These are phyloP conservation scores for Biancaea sappan DNA, from an alignment of 306 rosid species.

Conservation along the genomic window DNA sequence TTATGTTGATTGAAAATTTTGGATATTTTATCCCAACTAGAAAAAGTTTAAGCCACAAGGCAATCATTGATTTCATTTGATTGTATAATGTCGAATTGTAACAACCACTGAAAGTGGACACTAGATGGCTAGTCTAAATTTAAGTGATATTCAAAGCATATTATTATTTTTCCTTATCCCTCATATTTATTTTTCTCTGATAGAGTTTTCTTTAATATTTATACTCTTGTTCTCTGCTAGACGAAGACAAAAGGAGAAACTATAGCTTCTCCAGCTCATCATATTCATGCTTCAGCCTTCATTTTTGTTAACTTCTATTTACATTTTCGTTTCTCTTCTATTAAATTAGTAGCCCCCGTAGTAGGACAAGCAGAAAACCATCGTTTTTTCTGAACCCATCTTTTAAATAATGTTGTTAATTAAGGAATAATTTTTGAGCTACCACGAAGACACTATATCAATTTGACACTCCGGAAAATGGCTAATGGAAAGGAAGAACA, in stretches of 20 bases:
- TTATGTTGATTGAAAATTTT: not conserved
- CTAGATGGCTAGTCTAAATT: constrained; percentile 17
- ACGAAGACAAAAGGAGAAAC: constrained; percentile 26
- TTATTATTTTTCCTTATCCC: constrained; percentile 30
- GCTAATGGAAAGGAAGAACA: constrained; percentile 11
- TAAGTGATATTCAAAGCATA: constrained; percentile 25
- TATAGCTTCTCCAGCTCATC: constrained; percentile 33
- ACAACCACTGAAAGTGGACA: constrained; percentile 13
- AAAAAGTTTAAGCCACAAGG: constrained; percentile 7
- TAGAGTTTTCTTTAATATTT: constrained; percentile 27
- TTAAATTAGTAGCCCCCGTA: not conserved
- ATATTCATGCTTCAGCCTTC: constrained; percentile 8
- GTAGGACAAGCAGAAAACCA: not conserved
- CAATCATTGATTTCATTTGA: constrained; percentile 5
- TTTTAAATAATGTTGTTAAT: not conserved
- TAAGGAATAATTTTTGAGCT: not conserved
- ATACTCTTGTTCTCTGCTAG: constrained; percentile 6
- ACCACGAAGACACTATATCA: not conserved
- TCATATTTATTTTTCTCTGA: constrained; percentile 20
- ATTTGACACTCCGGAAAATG: not conserved
- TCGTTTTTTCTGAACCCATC: not conserved
- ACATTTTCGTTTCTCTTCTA: not conserved
- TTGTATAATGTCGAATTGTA: constrained; percentile 25
- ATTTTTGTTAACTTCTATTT: not conserved
- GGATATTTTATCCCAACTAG: not conserved